Evolutionary conservation across 2,329 filamentous ascomycete species (phyloP).

Genomic region (Aspergillus neotritici): DNA sequence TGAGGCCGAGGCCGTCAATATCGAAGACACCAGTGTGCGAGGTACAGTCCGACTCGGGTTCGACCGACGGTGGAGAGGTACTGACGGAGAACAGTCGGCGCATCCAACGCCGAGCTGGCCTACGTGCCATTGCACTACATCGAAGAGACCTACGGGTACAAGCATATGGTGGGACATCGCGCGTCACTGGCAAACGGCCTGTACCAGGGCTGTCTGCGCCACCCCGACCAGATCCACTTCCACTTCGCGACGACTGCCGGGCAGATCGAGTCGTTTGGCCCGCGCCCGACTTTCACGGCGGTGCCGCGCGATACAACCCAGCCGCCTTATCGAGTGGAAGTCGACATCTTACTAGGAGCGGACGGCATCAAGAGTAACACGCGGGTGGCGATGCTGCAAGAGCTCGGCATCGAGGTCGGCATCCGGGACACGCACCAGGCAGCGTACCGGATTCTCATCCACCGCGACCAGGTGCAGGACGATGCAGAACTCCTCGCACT

Average conservation of each 20-base stretch:
- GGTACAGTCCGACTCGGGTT: conserved; percentile 38
- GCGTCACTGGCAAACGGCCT: conserved; percentile 64
- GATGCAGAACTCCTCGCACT: conserved; percentile 52
- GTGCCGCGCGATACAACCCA: conserved; percentile 51
- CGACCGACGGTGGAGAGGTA: neutral
- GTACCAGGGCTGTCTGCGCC: conserved; percentile 62
- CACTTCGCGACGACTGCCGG: conserved; percentile 57
- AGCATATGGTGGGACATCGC: conserved; percentile 75
- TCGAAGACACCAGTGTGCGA: conserved; percentile 67
- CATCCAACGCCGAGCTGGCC: conserved; percentile 62
- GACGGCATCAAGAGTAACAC: conserved; percentile 52
- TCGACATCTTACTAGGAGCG: conserved; percentile 49
- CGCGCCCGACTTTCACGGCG: conserved; percentile 56
- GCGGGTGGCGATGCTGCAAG: conserved; percentile 39
- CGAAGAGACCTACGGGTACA: conserved; percentile 62
- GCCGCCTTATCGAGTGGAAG: conserved; percentile 43
- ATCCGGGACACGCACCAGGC: conserved; percentile 48
- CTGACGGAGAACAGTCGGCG: conserved; percentile 49
- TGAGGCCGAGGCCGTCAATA: conserved; percentile 62
- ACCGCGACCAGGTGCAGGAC: conserved; percentile 39
- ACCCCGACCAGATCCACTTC: conserved; percentile 58
- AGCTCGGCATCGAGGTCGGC: conserved; percentile 34
- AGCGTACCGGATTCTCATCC: conserved; percentile 52
- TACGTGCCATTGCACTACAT: conserved; percentile 67
- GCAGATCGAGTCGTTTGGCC: conserved; percentile 54